Evolutionary conservation across 352 stramenopile species (phyloP).

Genomic region (Blastocystis sp.): DNA sequence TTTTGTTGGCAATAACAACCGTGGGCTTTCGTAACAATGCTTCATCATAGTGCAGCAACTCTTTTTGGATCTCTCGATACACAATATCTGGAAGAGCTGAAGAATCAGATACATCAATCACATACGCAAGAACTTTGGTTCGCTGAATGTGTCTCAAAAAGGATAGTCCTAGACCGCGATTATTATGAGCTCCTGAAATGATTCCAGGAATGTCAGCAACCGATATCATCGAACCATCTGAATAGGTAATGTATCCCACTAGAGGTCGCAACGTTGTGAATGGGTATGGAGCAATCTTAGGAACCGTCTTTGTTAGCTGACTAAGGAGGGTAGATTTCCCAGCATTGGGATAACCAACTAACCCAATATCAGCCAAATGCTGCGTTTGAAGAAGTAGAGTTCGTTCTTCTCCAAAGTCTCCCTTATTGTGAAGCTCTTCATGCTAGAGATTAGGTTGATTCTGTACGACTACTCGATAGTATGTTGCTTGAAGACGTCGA

Average conservation of each 20-base stretch:
- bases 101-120: conserved; percentile 79
- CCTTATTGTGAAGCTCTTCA: conserved; percentile 68
- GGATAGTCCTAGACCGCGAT: conserved; percentile 90
- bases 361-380: conserved; percentile 90
- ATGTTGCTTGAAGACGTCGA: neutral
- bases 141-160: conserved; percentile 97
- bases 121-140: conserved; percentile 85
- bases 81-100: conserved; percentile 73
- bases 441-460: neutral
- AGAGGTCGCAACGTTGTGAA: conserved; percentile 93
- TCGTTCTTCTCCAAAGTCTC: conserved; percentile 81
- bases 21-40: conserved; percentile 77
- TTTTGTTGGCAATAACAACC: conserved; percentile 80
- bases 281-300: conserved; percentile 88
- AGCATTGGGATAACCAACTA: conserved; percentile 97
- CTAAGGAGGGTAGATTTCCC: conserved; percentile 90
- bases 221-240: conserved; percentile 56
- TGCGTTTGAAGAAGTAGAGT: conserved; percentile 95
- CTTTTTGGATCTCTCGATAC: conserved; percentile 74
- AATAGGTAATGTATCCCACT: conserved; percentile 70
- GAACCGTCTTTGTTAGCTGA: conserved; percentile 80
- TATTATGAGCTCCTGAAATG: conserved; percentile 80
- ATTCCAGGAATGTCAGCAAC: conserved; percentile 82
- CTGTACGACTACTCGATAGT: neutral
- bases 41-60: conserved; percentile 77